These are phyloP conservation scores for Jatropha curcas DNA, from an alignment of 345 rosid genomes.

Conservation along the genomic window DNA sequence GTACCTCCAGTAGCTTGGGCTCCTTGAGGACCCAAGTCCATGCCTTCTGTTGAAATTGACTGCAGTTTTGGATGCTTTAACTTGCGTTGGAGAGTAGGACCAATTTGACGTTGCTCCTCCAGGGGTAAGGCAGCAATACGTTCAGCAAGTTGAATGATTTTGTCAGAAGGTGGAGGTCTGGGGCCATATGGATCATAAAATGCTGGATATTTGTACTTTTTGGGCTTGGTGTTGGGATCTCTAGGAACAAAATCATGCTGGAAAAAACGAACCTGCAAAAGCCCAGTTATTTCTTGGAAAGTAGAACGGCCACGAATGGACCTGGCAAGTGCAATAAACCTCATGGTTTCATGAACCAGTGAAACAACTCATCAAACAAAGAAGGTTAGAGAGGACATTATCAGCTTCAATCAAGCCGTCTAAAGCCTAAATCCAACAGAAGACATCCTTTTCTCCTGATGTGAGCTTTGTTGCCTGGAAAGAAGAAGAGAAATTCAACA, in stretches of 20 bases:
- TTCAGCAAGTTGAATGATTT: constrained; percentile 53
- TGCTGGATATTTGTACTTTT: constrained; percentile 47
- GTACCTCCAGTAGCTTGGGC: constrained; percentile 29
- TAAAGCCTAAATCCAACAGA: background rate
- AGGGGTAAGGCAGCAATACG: constrained; percentile 41
- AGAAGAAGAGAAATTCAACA: background rate
- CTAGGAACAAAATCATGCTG: constrained; percentile 55
- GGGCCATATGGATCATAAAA: constrained; percentile 61
- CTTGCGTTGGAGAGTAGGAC: constrained; percentile 34
- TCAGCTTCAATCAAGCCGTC: background rate
- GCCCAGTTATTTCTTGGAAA: constrained; percentile 25
- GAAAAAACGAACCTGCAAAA: constrained; percentile 48
- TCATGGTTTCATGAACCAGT: constrained; percentile 30
- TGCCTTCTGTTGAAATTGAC: constrained; percentile 32
- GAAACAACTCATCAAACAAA: background rate
- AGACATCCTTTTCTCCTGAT: no score
- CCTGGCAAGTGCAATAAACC: constrained; percentile 29
- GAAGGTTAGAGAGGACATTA: background rate
- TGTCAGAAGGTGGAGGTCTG: constrained; percentile 53
- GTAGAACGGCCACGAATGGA: constrained; percentile 15
- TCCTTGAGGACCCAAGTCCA: constrained; percentile 36
- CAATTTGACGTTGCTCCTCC: constrained; percentile 43
- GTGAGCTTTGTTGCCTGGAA: background rate
- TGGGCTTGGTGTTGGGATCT: constrained; percentile 51
- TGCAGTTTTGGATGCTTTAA: constrained; percentile 35